Base-by-base conservation (phyloP, 352 stramenopile genomes). In the Globisporangium perplexum region DNA sequence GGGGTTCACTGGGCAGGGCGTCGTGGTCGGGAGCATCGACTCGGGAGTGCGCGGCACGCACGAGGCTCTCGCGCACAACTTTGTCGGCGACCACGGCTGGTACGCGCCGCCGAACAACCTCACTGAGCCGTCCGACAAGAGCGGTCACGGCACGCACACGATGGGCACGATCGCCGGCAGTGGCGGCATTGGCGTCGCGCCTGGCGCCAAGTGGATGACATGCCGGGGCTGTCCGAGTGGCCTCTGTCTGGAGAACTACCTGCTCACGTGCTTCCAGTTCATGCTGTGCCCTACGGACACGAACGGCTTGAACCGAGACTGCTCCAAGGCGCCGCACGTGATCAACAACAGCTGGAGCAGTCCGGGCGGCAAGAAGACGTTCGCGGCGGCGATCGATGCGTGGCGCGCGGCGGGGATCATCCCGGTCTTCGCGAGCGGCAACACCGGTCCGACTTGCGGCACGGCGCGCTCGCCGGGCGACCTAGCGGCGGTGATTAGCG, bases 291-390 rank as follows among this genome's bases (percentile, higher is more conserved):
- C 77, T 14, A 85, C 71, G 3, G 66, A 83, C 47, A 66, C 65
- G 42, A 68, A 77, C 39, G 77, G 74, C 43, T 68, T 69, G 50
- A 74, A 80, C 58, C 63, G 55, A 22, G 65, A 83, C 31, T 64
- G 71, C 26, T 62, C 69, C 7, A 79, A 83, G 46, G 62, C 68
- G 1, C 74, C 74, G 7, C 63, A 79, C 43, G 63, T 86, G 6
- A 65, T 86, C 17, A 86, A 65, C 70, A 83, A 83, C 47, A 83
- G 71, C 57, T 86, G 74, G 74, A 71, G 67, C 10, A 62, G 22
- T 11, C 52, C 54, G 0, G 66, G 66, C 43, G 72, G 68, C 22
- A 57, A 69, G 33, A 63, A 53, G 11, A 71, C 68, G 47, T 81
- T 74, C 47, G 50, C 69, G 7, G 46, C 67, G 0, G 67, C 38